Conservation (phyloP, 2,329 filamentous ascomycete genomes). For the Trichoderma arundinaceum region DNA sequence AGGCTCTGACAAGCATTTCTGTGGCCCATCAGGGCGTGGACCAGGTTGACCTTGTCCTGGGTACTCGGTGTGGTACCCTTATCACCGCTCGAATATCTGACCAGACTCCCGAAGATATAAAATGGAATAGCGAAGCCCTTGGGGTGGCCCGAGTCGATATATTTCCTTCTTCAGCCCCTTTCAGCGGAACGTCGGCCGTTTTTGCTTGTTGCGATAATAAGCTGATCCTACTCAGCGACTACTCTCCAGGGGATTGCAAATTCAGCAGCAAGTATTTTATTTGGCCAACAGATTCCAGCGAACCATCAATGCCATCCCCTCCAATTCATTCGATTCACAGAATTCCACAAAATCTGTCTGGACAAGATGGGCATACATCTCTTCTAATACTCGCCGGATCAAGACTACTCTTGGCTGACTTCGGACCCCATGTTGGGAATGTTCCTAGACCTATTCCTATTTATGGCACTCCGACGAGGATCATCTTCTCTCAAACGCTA, state of each 20-base stretch:
- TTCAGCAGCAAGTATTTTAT: constrained; percentile 54
- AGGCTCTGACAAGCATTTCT: constrained; percentile 56
- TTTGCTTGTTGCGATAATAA: constrained; percentile 57
- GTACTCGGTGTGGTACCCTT: constrained; percentile 60
- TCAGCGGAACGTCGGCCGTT: constrained; percentile 40
- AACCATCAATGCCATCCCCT: constrained; percentile 53
- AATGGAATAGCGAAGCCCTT: constrained; percentile 43
- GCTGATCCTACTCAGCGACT: constrained; percentile 51
- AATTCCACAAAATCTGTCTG: constrained; percentile 49
- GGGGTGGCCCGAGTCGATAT: constrained; percentile 47
- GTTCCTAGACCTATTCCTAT: constrained; percentile 58
- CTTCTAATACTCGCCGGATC: constrained; percentile 58
- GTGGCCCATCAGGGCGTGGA: constrained; percentile 40
- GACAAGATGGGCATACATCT: constrained; percentile 47
- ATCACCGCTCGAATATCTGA: constrained; percentile 46
- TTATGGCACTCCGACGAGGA: constrained; percentile 54
- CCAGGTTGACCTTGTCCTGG: constrained; percentile 48
- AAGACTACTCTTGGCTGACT: constrained; percentile 58
- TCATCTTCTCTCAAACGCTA: constrained; percentile 61
- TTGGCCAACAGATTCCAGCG: constrained; percentile 58
- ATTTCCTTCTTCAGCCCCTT: constrained; percentile 39
- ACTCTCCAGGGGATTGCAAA: constrained; percentile 38
- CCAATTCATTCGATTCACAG: constrained; percentile 55
- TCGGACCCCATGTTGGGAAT: constrained; percentile 52
- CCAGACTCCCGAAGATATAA: constrained; percentile 36